Evolutionary conservation across 805 yeast genomes (phyloP).

Genomic region (Metschnikowia sp.): DNA sequence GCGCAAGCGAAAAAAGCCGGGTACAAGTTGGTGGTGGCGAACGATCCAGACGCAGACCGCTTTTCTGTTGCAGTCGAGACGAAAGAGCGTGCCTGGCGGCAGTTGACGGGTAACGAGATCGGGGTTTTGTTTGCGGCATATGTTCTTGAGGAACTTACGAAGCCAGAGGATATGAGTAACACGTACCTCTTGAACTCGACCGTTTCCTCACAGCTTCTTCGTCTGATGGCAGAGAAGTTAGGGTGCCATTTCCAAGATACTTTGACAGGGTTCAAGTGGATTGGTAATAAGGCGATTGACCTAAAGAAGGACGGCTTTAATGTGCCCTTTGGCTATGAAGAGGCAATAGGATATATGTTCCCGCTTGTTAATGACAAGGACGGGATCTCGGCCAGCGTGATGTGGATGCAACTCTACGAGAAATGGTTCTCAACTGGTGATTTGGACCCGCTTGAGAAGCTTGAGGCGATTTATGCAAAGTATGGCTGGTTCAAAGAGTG

Average conservation of each 20-base stretch:
- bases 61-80: slow-evolving; percentile 73
- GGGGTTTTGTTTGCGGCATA: slow-evolving; percentile 81
- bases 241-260: slow-evolving; percentile 75
- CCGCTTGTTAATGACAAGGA: slow-evolving; percentile 84
- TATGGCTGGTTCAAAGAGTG: slow-evolving; percentile 83
- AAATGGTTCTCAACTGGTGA: slow-evolving; percentile 44
- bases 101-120: slow-evolving; percentile 86
- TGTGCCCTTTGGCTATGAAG: slow-evolving; percentile 92
- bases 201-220: slow-evolving; percentile 82
- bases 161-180: slow-evolving; percentile 24
- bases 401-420: slow-evolving; percentile 69
- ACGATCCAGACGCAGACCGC: slow-evolving; percentile 97
- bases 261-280: slow-evolving; percentile 96
- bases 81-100: slow-evolving; percentile 54
- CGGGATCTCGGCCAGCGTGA: slow-evolving; percentile 76
- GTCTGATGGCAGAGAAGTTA: slow-evolving; percentile 58
- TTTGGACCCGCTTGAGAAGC: slow-evolving; percentile 43
- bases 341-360: slow-evolving; percentile 95
- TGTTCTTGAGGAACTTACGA: slow-evolving; percentile 36
- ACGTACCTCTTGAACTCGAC: slow-evolving; percentile 78
- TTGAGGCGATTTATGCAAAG: slow-evolving; percentile 55
- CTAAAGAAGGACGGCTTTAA: slow-evolving; percentile 57
- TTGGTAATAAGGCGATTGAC: slow-evolving; percentile 83
- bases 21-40: slow-evolving; percentile 67
- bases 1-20: slow-evolving; percentile 51